These are phyloP conservation scores for Hypoxylon sp. DNA, from an alignment of 2,329 filamentous ascomycete genomes.

Conservation along the genomic window DNA sequence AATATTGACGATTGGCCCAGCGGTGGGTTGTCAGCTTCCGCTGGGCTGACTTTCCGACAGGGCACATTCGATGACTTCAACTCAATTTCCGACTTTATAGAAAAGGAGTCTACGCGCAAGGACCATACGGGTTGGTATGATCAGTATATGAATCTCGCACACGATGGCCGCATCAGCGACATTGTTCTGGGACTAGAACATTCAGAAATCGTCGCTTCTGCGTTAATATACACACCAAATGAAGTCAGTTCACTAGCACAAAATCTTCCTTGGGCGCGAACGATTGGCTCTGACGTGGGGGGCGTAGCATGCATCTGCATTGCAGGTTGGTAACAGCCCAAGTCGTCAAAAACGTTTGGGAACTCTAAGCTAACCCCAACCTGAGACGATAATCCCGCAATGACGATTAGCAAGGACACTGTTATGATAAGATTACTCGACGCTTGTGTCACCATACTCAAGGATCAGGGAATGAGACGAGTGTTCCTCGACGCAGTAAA, in stretches of 20 bases:
- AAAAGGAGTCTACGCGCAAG: constrained; percentile 62
- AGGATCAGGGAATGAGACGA: constrained; percentile 65
- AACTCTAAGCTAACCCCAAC: constrained; percentile 38
- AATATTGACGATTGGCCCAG: constrained; percentile 65
- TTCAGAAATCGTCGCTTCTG: constrained; percentile 65
- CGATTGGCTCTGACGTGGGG: constrained; percentile 66
- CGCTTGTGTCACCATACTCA: constrained; percentile 64
- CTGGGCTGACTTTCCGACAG: constrained; percentile 61
- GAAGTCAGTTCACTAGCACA: constrained; percentile 63
- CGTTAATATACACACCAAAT: constrained; percentile 67
- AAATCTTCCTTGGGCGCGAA: constrained; percentile 70
- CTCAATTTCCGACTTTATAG: constrained; percentile 65
- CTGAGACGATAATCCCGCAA: constrained; percentile 61
- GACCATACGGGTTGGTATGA: constrained; percentile 71
- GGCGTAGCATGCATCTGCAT: constrained; percentile 74
- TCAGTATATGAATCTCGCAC: constrained; percentile 68
- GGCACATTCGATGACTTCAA: constrained; percentile 64
- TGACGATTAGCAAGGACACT: constrained; percentile 62
- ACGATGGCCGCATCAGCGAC: constrained; percentile 65
- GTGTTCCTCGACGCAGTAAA: constrained; percentile 71
- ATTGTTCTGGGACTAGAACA: constrained; percentile 69
- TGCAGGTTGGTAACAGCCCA: constrained; percentile 60
- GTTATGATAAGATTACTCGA: constrained; percentile 69
- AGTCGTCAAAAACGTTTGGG: constrained; percentile 11
- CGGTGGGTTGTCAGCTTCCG: constrained; percentile 57